These are phyloP conservation scores for Cicer yamashitae DNA, from an alignment of 306 rosid genomes.

Conservation along the genomic window DNA sequence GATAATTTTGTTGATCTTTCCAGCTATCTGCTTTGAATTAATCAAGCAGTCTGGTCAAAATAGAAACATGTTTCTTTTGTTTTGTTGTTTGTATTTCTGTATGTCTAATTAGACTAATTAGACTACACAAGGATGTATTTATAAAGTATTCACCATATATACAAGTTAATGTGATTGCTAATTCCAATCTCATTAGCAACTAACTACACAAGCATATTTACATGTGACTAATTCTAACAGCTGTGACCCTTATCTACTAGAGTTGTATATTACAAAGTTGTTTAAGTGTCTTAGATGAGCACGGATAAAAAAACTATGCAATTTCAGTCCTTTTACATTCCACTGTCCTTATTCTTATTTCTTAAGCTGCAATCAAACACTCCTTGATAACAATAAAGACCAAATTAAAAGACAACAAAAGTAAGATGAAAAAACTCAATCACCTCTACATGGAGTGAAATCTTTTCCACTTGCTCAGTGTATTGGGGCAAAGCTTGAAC, in stretches of 20 bases:
- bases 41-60: conserved; percentile 49
- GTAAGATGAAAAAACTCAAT: conserved; percentile 42
- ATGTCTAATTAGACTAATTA: no score
- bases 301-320: conserved; percentile 21
- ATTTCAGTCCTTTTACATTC: conserved; percentile 24
- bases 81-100: neutral
- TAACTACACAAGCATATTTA: no score
- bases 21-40: conserved; percentile 71
- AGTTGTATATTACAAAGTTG: conserved; percentile 8
- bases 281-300: conserved; percentile 17
- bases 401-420: neutral
- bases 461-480: conserved; percentile 90
- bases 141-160: no score
- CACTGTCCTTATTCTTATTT: conserved; percentile 26
- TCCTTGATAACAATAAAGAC: neutral
- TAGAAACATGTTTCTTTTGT: neutral
- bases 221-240: no score
- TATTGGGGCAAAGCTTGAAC: conserved; percentile 98
- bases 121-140: no score
- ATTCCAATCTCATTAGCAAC: no score
- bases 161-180: no score
- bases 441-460: conserved; percentile 96
- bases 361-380: conserved; percentile 29
- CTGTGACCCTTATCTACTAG: conserved; percentile 27
- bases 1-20: conserved; percentile 82